Base-by-base conservation (phyloP, 225 moss, liverwort and hornwort genomes). In the Pseudoscleropodium purum region DNA sequence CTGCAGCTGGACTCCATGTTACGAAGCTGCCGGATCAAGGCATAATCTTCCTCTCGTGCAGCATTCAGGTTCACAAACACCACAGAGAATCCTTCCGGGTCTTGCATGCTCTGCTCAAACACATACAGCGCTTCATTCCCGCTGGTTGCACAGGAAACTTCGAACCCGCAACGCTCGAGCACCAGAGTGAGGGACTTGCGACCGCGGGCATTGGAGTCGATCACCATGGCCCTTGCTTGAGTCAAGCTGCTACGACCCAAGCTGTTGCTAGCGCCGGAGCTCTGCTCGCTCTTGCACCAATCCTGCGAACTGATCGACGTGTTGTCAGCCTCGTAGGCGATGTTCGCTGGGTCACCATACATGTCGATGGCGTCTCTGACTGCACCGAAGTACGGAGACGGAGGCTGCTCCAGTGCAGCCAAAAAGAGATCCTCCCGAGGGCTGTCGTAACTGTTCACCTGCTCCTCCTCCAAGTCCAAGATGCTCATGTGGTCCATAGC, bases 271-370 rank as follows among this genome's bases (percentile, higher is more conserved):
- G 84, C 51, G 41, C 90, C 90, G 1, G 93, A 87, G 73, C 91
- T 88, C 86, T 91, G 95, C 83, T 95, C 95, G n/a, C 93, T 95
- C 86, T 92, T 93, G 87, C 95, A 95, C 95, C 95, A 95, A 67
- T 95, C 95, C 74, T 95, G 95, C n/a, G 95, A 95, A 51, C 95
- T 93, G 43, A 95, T 93, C n/a, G 95, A 95, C 5, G 95, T 89
- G 75, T 86, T 89, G 36, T 93, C 92, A 7, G 88, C 92, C 57
- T 93, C 92, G 39, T 85, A 93, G 43, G 89, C 91, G 16, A 88
- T 56, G 79, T 87, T 92, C 20, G 88, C 36, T 10, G 91, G 91
- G 59, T 95, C 95, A 12, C 91, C 92, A 18, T 93, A 95, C 90
- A 94, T 80, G 78, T 93, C 93, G 52, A 94, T 89, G 33, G 81